Base-by-base conservation (phyloP, 2,329 filamentous ascomycete genomes). In the Ophiocordyceps australis region DNA sequence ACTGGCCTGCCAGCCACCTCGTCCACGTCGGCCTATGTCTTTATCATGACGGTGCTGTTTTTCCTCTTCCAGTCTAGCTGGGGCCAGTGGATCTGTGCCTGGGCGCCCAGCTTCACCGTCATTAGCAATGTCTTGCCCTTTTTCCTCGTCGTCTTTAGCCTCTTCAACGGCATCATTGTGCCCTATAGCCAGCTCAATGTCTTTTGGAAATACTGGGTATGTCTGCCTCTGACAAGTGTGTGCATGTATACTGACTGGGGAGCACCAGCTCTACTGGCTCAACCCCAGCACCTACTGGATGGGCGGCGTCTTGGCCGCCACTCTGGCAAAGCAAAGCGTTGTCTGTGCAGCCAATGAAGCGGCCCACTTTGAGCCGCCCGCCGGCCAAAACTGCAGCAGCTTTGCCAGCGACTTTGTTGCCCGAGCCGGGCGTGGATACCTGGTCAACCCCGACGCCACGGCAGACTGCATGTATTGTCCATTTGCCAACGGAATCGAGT, bases 81-180 rank as follows among this genome's bases (percentile, higher is more conserved):
- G 3, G 82, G 65, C 4, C 83, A 86, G 43, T 68, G 67, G 29
- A 62, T 92, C 5, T 74, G 79, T 0, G 73, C 83, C 0, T 52
- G 86, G 29, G 89, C 81, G 0, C 80, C 83, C 0, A 73, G 67
- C 14, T 70, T 78, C 3, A 82, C 82, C 50, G 79, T 91, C 38
- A 73, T 78, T 0, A 71, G 75, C 10, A 70, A 86, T 36, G 64
- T 81, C 35, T 83, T 91, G 38, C 82, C 83, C 1, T 79, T 85
- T 44, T 55, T 89, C 45, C 74, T 83, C 48, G 79, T 89, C 45
- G 71, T 75, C 30, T 86, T 91, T 42, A 65, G 76, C 2, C 63
- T 91, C 14, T 91, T 92, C 67, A 91, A 80, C 41, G 82, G 82
- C 48, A 82, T 92, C 32, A 77, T 79, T 0, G 79, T 91, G 26